A percentile compares a stretch with the other conserved stretches of the same genome.
Conservation (phyloP, 352 stramenopile genomes). For the Pythium sukuiense region DNA sequence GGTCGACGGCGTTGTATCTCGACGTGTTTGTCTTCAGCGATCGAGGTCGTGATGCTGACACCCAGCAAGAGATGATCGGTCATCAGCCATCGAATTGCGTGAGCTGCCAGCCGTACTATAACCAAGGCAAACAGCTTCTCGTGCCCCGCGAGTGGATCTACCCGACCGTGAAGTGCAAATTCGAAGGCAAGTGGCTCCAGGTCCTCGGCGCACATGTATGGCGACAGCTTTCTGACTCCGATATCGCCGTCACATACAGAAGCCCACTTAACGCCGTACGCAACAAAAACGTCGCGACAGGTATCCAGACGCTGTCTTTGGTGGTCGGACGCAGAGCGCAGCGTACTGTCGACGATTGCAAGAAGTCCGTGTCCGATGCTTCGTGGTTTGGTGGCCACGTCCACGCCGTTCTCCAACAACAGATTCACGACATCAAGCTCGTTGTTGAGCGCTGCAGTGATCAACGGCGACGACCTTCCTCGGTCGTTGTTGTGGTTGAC, state of each 20-base stretch:
- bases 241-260: too few relatives aligned
- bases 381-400: too few relatives aligned
- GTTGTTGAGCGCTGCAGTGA: not conserved
- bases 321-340: too few relatives aligned
- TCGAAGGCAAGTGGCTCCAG: conserved; percentile 24
- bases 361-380: too few relatives aligned
- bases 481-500: not conserved
- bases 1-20: conserved; percentile 29
- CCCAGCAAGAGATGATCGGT: too few relatives aligned
- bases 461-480: not conserved
- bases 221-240: conserved; percentile 15
- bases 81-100: conserved; percentile 13
- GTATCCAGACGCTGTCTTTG: not conserved
- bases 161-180: conserved; percentile 27
- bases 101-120: conserved; percentile 26
- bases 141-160: conserved; percentile 33
- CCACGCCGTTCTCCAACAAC: not conserved
- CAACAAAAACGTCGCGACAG: not conserved
- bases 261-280: not conserved
- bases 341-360: too few relatives aligned
- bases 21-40: conserved; percentile 36
- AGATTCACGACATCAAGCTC: not conserved
- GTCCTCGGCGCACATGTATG: conserved; percentile 32
- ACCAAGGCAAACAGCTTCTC: conserved; percentile 28
- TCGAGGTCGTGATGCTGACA: too few relatives aligned